phyloP scores from a whole-genome alignment of 2,329 filamentous ascomycete genomes.

The Ceratocystis diversiconidia region DNA sequence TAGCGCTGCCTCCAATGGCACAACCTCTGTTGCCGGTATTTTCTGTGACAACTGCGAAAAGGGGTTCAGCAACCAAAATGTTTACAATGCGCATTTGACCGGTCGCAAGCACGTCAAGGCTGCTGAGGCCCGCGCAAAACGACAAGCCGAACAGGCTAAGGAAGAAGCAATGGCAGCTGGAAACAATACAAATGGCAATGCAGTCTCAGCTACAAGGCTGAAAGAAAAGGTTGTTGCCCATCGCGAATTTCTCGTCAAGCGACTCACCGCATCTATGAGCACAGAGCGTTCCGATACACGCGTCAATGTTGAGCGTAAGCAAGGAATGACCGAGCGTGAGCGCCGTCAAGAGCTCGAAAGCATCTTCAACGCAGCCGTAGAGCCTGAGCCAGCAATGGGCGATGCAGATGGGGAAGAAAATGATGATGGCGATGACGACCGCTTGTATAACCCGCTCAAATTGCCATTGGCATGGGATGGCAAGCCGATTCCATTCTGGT shows the following conservation, averaged over 20 bases:
- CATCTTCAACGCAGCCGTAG: conserved; percentile 45
- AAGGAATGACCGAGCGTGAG: conserved; percentile 94
- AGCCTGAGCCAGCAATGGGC: conserved; percentile 17
- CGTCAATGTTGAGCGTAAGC: conserved; percentile 88
- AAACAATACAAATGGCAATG: conserved; percentile 22
- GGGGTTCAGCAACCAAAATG: conserved; percentile 89
- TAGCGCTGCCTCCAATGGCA: conserved; percentile 24
- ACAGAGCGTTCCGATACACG: conserved; percentile 78
- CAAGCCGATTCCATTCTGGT: conserved; percentile 97
- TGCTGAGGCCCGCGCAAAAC: conserved; percentile 48
- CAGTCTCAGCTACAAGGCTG: conserved; percentile 38
- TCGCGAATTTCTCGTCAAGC: conserved; percentile 70
- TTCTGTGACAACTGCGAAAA: conserved; percentile 91
- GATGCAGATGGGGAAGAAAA: conserved; percentile 43
- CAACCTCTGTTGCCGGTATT: conserved; percentile 42
- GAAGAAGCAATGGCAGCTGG: conserved; percentile 22
- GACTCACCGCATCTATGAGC: conserved; percentile 67
- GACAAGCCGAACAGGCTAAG: conserved; percentile 27
- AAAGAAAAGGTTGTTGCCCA: conserved; percentile 87
- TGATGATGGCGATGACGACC: conserved; percentile 67
- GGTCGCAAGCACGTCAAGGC: conserved; percentile 90
- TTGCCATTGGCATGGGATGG: conserved; percentile 94
- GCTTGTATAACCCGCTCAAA: conserved; percentile 93
- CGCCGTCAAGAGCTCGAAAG: conserved; percentile 87
- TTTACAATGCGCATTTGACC: conserved; percentile 75